A percentile compares a stretch with the other conserved stretches of the same genome.
These are phyloP conservation scores for Wickerhamomyces kurtzmanii DNA, from an alignment of 805 yeast species.

Conservation along the genomic window DNA sequence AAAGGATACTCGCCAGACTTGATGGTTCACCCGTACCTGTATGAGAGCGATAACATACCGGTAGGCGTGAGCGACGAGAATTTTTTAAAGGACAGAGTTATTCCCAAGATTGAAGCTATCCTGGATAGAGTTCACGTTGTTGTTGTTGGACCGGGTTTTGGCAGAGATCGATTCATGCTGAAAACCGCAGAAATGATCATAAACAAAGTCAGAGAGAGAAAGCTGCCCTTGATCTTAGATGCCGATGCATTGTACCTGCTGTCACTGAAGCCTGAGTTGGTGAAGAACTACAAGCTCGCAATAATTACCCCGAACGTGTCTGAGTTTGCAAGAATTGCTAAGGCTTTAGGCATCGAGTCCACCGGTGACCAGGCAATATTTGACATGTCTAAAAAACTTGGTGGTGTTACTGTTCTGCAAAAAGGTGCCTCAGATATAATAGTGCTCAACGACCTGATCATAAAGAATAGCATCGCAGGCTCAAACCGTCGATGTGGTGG, in stretches of 20 bases:
- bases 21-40: conserved; percentile 91
- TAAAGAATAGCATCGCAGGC: conserved; percentile 44
- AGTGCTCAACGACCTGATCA: conserved; percentile 32
- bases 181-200: conserved; percentile 49
- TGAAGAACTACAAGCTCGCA: conserved; percentile 47
- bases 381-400: conserved; percentile 31
- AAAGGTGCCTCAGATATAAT: conserved; percentile 69
- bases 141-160: conserved; percentile 91
- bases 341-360: conserved; percentile 30
- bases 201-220: conserved; percentile 37
- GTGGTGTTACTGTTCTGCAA: conserved; percentile 52
- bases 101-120: conserved; percentile 46
- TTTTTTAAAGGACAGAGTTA: conserved; percentile 31
- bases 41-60: conserved; percentile 26
- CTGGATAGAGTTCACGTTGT: conserved; percentile 68
- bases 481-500: conserved; percentile 85
- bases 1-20: conserved; percentile 85
- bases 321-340: conserved; percentile 64
- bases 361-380: conserved; percentile 9
- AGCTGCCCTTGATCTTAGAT: conserved; percentile 72
- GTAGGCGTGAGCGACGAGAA: conserved; percentile 13
- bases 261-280: conserved; percentile 42
- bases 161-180: conserved; percentile 67
- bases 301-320: conserved; percentile 84
- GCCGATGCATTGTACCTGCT: conserved; percentile 81